phyloP scores from a whole-genome alignment of 169 alveolate species.

The Perkinsus olseni region DNA sequence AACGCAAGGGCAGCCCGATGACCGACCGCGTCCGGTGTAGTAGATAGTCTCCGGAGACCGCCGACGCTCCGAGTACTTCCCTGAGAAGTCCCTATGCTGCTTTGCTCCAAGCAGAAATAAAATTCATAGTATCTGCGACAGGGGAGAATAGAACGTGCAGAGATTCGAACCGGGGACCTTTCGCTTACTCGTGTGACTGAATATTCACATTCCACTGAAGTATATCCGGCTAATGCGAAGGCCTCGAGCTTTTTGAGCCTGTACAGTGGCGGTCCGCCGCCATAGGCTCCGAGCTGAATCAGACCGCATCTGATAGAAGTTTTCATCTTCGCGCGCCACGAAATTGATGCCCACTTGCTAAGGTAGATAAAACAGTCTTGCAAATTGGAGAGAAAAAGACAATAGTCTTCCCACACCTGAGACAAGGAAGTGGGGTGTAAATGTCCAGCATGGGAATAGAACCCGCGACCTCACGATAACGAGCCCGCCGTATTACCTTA shows the following conservation, averaged over 20 bases:
- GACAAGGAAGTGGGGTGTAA: too few species aligned
- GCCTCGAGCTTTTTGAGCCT: not conserved
- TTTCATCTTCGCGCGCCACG: not conserved
- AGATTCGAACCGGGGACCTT: not conserved
- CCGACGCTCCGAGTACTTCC: not conserved
- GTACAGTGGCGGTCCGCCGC: not conserved
- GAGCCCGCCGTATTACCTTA: not conserved
- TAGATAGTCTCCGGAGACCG: not conserved
- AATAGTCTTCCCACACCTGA: not conserved
- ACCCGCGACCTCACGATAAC: not conserved
- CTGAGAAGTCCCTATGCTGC: not conserved
- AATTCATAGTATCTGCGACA: not conserved
- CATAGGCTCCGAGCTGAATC: not conserved
- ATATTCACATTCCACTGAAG: not conserved
- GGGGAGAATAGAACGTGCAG: too few species aligned
- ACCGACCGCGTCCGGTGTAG: not conserved
- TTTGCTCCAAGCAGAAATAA: not conserved
- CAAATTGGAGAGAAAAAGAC: not conserved
- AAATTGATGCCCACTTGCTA: not conserved
- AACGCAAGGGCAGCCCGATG: too few species aligned
- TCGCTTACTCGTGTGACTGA: not conserved
- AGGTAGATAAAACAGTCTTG: not conserved
- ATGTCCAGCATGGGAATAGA: not conserved
- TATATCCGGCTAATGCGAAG: not conserved
- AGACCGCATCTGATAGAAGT: not conserved